A percentile compares a stretch with the other conserved stretches of the same genome.
Conservation (phyloP, 75 land plant genomes). For the Sequoia sempervirens region DNA sequence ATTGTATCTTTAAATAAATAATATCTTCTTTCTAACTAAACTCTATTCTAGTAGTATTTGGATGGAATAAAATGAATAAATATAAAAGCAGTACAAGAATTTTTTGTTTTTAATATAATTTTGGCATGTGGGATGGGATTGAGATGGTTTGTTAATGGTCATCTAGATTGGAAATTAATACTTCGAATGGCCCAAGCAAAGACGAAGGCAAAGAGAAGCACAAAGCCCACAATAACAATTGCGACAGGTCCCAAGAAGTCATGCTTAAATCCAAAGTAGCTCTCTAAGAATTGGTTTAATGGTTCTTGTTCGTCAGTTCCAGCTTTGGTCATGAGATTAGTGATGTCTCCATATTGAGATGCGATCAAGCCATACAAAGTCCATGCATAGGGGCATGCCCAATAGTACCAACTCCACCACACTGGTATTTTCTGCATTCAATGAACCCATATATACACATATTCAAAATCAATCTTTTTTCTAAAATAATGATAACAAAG, state of each 20-base stretch:
- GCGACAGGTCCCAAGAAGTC: conserved; percentile 42
- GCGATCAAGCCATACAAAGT: conserved; percentile 34
- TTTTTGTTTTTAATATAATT: no score
- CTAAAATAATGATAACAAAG: background rate
- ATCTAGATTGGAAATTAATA: conserved; percentile 76
- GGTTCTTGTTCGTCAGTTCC: background rate
- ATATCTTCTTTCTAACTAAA: no score
- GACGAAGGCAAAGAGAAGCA: conserved; percentile 38
- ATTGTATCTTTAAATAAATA: no score
- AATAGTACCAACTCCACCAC: conserved; percentile 62
- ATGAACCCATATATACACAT: background rate
- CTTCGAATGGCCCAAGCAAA: conserved; percentile 39
- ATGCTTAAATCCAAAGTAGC: conserved; percentile 43
- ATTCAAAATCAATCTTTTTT: background rate
- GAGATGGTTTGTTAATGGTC: background rate
- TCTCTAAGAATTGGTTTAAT: conserved; percentile 20
- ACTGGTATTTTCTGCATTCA: conserved; percentile 35
- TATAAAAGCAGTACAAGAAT: no score
- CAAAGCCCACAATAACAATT: conserved; percentile 27
- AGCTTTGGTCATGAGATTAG: no score
- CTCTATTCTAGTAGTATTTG: no score
- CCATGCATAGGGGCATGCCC: conserved; percentile 42
- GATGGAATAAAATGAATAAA: no score
- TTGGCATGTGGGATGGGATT: background rate
- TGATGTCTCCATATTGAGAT: conserved; percentile 30